phyloP scores from a whole-genome alignment of 2,329 filamentous ascomycete genomes.

The Clarireedia sp. region DNA sequence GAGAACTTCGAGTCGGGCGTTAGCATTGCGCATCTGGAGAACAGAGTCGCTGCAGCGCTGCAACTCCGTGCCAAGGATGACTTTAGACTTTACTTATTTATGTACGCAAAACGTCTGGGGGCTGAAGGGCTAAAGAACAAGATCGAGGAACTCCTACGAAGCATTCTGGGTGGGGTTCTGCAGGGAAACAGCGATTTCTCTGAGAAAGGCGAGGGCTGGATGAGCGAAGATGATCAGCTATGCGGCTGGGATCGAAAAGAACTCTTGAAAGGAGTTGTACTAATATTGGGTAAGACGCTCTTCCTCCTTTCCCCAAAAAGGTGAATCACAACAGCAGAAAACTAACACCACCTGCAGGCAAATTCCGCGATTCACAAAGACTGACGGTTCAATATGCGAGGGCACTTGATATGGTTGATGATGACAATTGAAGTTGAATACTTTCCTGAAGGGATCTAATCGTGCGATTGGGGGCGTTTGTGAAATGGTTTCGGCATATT shows the following conservation, averaged over 20 bases:
- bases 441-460: too few species aligned
- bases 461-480: too few species aligned
- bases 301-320: background rate
- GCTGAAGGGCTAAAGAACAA: slow-evolving; percentile 81
- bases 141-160: slow-evolving; percentile 84
- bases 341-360: slow-evolving; percentile 48
- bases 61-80: slow-evolving; percentile 82
- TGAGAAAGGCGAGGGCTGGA: slow-evolving; percentile 51
- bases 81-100: slow-evolving; percentile 89
- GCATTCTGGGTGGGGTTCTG: slow-evolving; percentile 65
- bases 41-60: slow-evolving; percentile 81
- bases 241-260: slow-evolving; percentile 90
- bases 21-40: slow-evolving; percentile 91
- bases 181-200: slow-evolving; percentile 44
- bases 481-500: too few species aligned
- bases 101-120: slow-evolving; percentile 94
- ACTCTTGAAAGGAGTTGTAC: slow-evolving; percentile 79
- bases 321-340: background rate
- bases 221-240: slow-evolving; percentile 59
- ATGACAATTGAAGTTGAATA: slow-evolving; percentile 13
- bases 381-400: slow-evolving; percentile 92
- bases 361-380: slow-evolving; percentile 89
- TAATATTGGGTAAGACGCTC: slow-evolving; percentile 70
- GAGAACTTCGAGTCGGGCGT: slow-evolving; percentile 87
- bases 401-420: slow-evolving; percentile 53